Conservation (phyloP, 495 filamentous ascomycete genomes). For the Usnea hakonensis region DNA sequence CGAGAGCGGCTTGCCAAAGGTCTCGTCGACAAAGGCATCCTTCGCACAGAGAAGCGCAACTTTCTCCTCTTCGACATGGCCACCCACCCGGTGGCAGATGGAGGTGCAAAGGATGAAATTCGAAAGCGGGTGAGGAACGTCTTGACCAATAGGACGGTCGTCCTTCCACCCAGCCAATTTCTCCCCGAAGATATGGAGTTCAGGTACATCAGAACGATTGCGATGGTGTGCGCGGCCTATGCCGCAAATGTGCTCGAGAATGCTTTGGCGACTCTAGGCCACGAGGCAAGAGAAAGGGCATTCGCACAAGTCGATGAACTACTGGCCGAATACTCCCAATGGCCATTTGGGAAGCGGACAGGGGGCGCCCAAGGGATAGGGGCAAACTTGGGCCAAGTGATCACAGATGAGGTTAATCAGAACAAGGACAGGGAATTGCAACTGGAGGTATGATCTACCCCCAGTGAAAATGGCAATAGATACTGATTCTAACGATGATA, state of each 20-base stretch:
- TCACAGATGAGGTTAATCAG: slow-evolving; percentile 77
- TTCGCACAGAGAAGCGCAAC: slow-evolving; percentile 97
- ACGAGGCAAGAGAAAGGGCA: slow-evolving; percentile 86
- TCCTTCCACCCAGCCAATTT: slow-evolving; percentile 73
- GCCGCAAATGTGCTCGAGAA: slow-evolving; percentile 98
- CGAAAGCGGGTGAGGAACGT: slow-evolving; percentile 84
- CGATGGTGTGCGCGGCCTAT: slow-evolving; percentile 97
- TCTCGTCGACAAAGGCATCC: slow-evolving; percentile 97
- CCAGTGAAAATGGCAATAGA: background rate
- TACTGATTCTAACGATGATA: slow-evolving; percentile 1
- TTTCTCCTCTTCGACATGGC: slow-evolving; percentile 99
- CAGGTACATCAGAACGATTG: slow-evolving; percentile 79
- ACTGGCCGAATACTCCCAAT: slow-evolving; percentile 91
- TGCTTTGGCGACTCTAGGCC: slow-evolving; percentile 84
- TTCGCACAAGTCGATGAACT: slow-evolving; percentile 97
- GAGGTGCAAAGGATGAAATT: slow-evolving; percentile 95
- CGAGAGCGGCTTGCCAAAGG: slow-evolving; percentile 95
- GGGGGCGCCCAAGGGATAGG: slow-evolving; percentile 71
- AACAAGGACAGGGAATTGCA: slow-evolving; percentile 89
- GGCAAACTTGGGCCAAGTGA: slow-evolving; percentile 86
- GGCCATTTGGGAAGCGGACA: slow-evolving; percentile 79
- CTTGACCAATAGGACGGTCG: slow-evolving; percentile 87
- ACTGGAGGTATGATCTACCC: slow-evolving; percentile 60
- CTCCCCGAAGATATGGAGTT: slow-evolving; percentile 91
- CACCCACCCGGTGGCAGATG: slow-evolving; percentile 95